Conservation (phyloP, 2,329 filamentous ascomycete genomes). For the Penicillium palitans region DNA sequence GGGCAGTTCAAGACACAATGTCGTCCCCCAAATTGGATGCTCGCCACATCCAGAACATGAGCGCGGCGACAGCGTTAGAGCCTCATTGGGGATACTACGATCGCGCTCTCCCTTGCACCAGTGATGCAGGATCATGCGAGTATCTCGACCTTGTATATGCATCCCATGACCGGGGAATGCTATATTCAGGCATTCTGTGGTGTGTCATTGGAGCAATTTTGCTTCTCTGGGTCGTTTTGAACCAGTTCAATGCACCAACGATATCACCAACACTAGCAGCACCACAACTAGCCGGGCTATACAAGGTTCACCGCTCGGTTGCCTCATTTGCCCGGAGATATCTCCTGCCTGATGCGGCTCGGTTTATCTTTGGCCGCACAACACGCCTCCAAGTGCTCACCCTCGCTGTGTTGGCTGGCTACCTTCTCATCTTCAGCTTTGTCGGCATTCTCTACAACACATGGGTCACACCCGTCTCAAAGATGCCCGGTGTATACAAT, state of each 20-base stretch:
- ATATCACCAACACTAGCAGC: conserved; percentile 2
- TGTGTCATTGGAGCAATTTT: conserved; percentile 53
- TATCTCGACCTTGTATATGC: conserved; percentile 60
- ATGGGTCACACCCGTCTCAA: conserved; percentile 69
- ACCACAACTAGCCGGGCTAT: conserved; percentile 8
- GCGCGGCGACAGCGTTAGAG: conserved; percentile 42
- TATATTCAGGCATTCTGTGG: conserved; percentile 60
- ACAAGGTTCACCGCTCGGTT: conserved; percentile 12
- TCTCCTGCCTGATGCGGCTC: conserved; percentile 62
- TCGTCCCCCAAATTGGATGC: conserved; percentile 7
- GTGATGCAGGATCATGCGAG: conserved; percentile 57
- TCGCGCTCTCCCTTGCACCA: conserved; percentile 58
- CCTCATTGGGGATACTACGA: conserved; percentile 60
- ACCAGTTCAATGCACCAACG: conserved; percentile 12
- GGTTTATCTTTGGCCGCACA: conserved; percentile 64
- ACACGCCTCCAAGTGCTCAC: conserved; percentile 68
- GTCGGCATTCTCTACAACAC: conserved; percentile 66
- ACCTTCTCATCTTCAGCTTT: conserved; percentile 68
- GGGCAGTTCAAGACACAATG: conserved; percentile 9
- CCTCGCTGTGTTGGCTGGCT: conserved; percentile 58
- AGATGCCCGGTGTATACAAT: conserved; percentile 56
- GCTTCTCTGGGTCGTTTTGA: conserved; percentile 43
- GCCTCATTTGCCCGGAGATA: conserved; percentile 48
- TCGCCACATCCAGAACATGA: conserved; percentile 51
- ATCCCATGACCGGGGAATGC: conserved; percentile 56